Evolutionary conservation across 2,329 filamentous ascomycete genomes (phyloP), one percentile per base, ranked within the genome.

Genomic region (Orbilia ellipsospora): DNA sequence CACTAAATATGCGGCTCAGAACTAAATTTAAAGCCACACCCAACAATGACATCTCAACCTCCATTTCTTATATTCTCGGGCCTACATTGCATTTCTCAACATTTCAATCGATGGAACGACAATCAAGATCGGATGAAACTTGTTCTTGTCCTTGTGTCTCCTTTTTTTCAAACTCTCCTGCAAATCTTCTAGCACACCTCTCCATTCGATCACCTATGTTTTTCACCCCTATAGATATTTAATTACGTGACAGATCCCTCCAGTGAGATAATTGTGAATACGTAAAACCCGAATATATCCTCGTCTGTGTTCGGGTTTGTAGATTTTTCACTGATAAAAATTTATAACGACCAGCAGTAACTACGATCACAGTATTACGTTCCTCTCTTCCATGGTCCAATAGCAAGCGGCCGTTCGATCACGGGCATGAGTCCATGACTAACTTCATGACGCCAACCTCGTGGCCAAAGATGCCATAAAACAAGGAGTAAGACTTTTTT

Each of bases 271-370:
- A 63, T 72, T 72, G 10, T 50, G 54, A 55, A 51, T 72, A 64
- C 59, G 60, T 72, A 72, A 65, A 72, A n/a, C 59, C 67, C 59
- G 67, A 65, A 20, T 64, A 59, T 57, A 57, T 63, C 51, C 57
- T 63, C 66, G 66, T 42, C 57, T 55, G 23, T 28, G 20, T 8
- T 64, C 60, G 60, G 67, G 31, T 65, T 50, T 61, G 42, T 31
- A 31, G 28, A 18, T 20, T 16, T 45, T 59, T 13, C 36, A 26
- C 48, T 44, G 4, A 23, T 23, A 52, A 52, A 52, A 52, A 23
- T 23, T 20, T 52, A 18, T 48, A n/a, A 52, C n/a, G 15, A 10
- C 15, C 8, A 3, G 16, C 44, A 13, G 15, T 1, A 18, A 13
- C 16, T 48, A 6, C 15, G 16, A 48, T 4, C 44, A 48, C 44